Evolutionary conservation across 805 yeast genomes (phyloP).

Genomic region (Yarrowia hollandica): DNA sequence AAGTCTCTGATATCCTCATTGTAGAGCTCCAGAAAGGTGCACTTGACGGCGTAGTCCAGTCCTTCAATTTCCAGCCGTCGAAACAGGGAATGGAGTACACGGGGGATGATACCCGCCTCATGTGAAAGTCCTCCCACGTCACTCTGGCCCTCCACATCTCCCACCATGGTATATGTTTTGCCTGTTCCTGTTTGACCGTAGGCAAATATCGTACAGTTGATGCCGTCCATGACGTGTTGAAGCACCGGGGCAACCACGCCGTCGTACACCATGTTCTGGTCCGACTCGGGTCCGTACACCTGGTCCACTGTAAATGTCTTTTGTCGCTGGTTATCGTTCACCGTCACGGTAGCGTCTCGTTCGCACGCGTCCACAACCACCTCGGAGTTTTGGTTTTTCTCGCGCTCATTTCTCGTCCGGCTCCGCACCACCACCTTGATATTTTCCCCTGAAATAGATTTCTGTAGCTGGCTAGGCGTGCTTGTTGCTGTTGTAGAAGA

Average conservation of each 20-base stretch:
- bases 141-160: conserved; percentile 52
- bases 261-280: conserved; percentile 65
- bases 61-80: conserved; percentile 44
- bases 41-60: conserved; percentile 64
- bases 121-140: conserved; percentile 38
- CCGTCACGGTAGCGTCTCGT: conserved; percentile 33
- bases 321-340: conserved; percentile 32
- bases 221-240: conserved; percentile 69
- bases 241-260: conserved; percentile 65
- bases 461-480: background rate
- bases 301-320: conserved; percentile 73
- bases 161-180: conserved; percentile 73
- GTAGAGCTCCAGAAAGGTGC: conserved; percentile 82
- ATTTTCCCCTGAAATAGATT: conserved; percentile 43
- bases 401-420: conserved; percentile 60
- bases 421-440: conserved; percentile 66
- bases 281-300: conserved; percentile 80
- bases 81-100: conserved; percentile 59
- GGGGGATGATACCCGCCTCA: conserved; percentile 64
- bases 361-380: conserved; percentile 58
- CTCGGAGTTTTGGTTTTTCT: conserved; percentile 56
- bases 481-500: background rate
- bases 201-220: conserved; percentile 79
- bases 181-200: conserved; percentile 95
- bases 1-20: conserved; percentile 83